Conservation (phyloP, 1,284 basidiomycete species). For the Ceratobasidium sp. region DNA sequence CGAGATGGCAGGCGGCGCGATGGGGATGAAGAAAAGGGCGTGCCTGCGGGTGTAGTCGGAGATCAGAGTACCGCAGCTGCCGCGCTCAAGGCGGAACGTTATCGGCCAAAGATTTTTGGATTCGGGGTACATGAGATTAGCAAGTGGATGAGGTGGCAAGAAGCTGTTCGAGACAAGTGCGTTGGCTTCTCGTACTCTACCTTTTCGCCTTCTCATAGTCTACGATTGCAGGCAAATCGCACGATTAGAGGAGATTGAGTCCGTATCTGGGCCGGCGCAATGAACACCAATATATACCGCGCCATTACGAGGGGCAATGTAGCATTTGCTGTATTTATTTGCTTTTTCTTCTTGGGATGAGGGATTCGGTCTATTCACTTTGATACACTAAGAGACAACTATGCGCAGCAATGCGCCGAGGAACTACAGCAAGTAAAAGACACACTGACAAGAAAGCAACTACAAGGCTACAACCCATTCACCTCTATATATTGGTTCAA, state of each 20-base stretch:
- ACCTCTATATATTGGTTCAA: not conserved
- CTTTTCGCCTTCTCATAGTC: not conserved
- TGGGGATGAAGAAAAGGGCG: slow-evolving; percentile 61
- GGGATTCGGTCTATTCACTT: slow-evolving; percentile 12
- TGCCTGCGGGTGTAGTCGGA: slow-evolving; percentile 62
- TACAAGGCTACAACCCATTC: slow-evolving; percentile 23
- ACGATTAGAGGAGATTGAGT: slow-evolving; percentile 43
- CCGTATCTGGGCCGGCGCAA: slow-evolving; percentile 34
- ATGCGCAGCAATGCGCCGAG: slow-evolving; percentile 13
- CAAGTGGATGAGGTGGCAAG: slow-evolving; percentile 93
- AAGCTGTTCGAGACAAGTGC: slow-evolving; percentile 84
- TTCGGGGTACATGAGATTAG: slow-evolving; percentile 94
- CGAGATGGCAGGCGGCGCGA: slow-evolving; percentile 44
- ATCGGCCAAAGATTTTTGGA: slow-evolving; percentile 91
- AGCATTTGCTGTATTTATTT: slow-evolving; percentile 39
- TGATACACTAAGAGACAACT: slow-evolving; percentile 38
- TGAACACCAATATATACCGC: not conserved
- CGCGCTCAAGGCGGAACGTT: slow-evolving; percentile 88
- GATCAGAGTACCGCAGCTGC: slow-evolving; percentile 78
- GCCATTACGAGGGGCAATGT: slow-evolving; percentile 14
- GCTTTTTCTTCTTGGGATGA: slow-evolving; percentile 12
- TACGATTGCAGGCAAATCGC: slow-evolving; percentile 44
- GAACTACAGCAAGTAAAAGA: slow-evolving; percentile 7
- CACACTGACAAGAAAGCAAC: not conserved
- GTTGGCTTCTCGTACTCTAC: slow-evolving; percentile 49